Evolutionary conservation across 2,329 filamentous ascomycete genomes (phyloP).

Genomic region (Parastagonospora avenae): DNA sequence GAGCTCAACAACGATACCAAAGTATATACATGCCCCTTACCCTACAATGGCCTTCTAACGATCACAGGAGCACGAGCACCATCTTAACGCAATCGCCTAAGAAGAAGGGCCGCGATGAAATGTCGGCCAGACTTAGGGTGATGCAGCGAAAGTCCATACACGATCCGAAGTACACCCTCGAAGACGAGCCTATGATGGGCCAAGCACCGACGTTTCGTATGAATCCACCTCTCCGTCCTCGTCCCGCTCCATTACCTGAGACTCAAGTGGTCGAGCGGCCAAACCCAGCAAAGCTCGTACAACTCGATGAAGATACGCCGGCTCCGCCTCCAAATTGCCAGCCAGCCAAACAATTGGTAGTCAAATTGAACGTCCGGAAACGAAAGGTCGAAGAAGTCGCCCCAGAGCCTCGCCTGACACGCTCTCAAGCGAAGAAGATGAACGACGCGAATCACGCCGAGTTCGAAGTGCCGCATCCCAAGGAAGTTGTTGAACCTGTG

Average conservation of each 20-base stretch:
- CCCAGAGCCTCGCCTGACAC: slow-evolving; percentile 7
- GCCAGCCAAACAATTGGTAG: slow-evolving; percentile 7
- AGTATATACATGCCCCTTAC: background rate
- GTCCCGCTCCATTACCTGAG: background rate
- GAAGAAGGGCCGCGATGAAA: slow-evolving; percentile 6
- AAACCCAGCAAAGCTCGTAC: background rate
- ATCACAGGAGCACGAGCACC: background rate
- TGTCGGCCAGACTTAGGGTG: slow-evolving; percentile 22
- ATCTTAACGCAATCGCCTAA: slow-evolving; percentile 3
- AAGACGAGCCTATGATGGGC: background rate
- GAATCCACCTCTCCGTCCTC: background rate
- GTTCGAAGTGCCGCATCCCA: background rate
- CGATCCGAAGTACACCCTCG: slow-evolving; percentile 14
- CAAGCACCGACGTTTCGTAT: background rate
- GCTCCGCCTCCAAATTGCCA: background rate
- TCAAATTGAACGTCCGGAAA: slow-evolving; percentile 4
- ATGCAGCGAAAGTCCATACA: slow-evolving; percentile 26
- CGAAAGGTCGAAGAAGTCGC: slow-evolving; percentile 4
- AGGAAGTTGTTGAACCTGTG: background rate
- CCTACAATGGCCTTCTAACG: slow-evolving; percentile 3
- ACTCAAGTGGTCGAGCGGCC: slow-evolving; percentile 4
- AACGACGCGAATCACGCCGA: slow-evolving; percentile 31
- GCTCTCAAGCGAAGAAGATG: slow-evolving; percentile 9
- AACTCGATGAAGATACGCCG: background rate
- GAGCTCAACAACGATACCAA: background rate